phyloP scores from a whole-genome alignment of 2,329 filamentous ascomycete genomes.

The Diaporthe ilicicola region DNA sequence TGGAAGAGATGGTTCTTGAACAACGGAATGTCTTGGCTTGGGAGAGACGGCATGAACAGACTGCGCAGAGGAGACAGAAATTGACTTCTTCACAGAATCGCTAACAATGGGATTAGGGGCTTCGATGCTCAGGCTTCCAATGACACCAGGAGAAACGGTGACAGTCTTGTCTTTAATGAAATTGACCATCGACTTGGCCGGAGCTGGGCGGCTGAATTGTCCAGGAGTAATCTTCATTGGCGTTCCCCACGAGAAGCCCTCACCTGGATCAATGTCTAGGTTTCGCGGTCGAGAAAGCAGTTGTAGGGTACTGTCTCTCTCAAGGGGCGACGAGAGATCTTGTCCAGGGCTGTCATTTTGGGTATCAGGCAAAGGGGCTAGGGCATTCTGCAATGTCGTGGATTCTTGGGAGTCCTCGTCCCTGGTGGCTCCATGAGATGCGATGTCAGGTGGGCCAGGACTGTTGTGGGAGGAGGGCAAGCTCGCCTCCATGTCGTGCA shows the following conservation, averaged over 20 bases:
- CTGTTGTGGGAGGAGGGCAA: background rate
- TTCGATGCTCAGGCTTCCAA: background rate
- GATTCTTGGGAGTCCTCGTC: slow-evolving; percentile 14
- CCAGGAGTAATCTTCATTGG: slow-evolving; percentile 16
- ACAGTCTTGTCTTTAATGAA: background rate
- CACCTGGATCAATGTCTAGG: slow-evolving; percentile 13
- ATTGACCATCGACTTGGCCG: background rate
- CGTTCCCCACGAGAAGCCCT: slow-evolving; percentile 26
- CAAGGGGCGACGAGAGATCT: background rate
- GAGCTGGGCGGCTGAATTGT: slow-evolving; percentile 15
- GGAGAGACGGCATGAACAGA: background rate
- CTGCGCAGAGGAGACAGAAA: background rate
- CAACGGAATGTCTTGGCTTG: background rate
- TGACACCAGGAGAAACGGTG: background rate
- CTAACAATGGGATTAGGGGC: background rate
- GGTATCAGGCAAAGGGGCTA: slow-evolving; percentile 7
- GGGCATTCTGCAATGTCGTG: background rate
- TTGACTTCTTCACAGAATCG: background rate
- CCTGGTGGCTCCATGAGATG: background rate
- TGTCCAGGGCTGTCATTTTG: background rate
- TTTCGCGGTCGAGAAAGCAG: slow-evolving; percentile 18
- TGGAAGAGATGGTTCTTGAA: background rate
- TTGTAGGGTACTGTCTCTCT: background rate
- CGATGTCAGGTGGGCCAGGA: background rate
- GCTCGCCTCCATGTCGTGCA: slow-evolving; percentile 14